Percentiles rank a stretch among this genome's conserved stretches.
phyloP scores from a whole-genome alignment of 306 rosid genomes.

The Gynostemma pentaphyllum region DNA sequence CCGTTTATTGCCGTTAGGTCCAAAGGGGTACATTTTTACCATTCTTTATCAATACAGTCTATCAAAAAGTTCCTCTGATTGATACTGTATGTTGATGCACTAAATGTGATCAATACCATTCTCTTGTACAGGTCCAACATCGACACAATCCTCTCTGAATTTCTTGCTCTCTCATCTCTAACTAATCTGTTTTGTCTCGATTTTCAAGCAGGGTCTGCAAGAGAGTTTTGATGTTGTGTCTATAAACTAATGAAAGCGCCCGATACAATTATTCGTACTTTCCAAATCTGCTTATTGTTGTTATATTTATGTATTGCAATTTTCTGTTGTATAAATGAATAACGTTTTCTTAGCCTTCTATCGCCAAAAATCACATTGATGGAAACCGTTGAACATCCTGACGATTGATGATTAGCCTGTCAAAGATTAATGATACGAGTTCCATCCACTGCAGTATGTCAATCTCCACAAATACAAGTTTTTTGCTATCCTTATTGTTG shows the following conservation, averaged over 20 bases:
- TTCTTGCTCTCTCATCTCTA: not conserved
- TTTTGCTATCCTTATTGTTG: slow-evolving; percentile 54
- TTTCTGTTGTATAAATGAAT: no score
- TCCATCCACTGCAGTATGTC: no score
- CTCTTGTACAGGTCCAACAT: not conserved
- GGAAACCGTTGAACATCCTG: no score
- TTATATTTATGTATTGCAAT: not conserved
- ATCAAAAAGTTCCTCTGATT: not conserved
- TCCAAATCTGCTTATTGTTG: not conserved
- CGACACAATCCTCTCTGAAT: not conserved
- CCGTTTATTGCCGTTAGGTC: not conserved
- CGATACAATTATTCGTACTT: not conserved
- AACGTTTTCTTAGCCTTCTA: not conserved
- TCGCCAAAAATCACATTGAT: slow-evolving; percentile 74
- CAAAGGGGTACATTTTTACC: not conserved
- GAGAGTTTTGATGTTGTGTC: no score
- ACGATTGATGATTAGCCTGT: no score
- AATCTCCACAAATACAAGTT: slow-evolving; percentile 58
- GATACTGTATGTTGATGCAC: not conserved
- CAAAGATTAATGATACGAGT: no score
- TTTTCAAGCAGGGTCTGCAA: no score
- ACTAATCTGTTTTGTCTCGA: no score
- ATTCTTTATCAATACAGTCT: not conserved
- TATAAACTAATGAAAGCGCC: not conserved
- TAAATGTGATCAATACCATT: not conserved